Evolutionary conservation across 1,139 yeast species (phyloP).

Genomic region (Pichia sp.): DNA sequence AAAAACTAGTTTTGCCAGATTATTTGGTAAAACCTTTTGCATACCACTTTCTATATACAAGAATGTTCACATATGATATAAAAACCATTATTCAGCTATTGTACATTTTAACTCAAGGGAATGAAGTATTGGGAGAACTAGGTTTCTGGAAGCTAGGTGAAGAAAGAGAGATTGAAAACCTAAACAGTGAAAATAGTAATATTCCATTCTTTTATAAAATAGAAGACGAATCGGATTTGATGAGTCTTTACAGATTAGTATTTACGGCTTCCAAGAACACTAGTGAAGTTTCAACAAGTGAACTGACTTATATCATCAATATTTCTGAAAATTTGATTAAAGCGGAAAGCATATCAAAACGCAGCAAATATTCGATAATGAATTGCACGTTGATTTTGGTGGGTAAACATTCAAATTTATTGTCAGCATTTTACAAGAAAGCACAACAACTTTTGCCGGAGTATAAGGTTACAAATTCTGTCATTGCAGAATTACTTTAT

Average conservation of each 20-base stretch:
- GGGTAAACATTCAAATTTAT: conserved; percentile 16
- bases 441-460: conserved; percentile 11
- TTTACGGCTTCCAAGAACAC: conserved; percentile 6
- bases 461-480: conserved; percentile 12
- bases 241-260: conserved; percentile 7
- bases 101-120: conserved; percentile 8
- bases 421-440: conserved; percentile 16
- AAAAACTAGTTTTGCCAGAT: neutral
- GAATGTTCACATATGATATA: conserved; percentile 6
- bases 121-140: neutral
- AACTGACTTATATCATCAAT: conserved; percentile 11
- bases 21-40: conserved; percentile 7
- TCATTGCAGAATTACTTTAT: conserved; percentile 9
- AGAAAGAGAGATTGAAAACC: neutral
- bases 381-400: conserved; percentile 14
- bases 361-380: conserved; percentile 12
- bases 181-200: neutral
- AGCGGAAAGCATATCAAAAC: neutral
- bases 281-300: conserved; percentile 4
- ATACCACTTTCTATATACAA: conserved; percentile 11
- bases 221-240: neutral
- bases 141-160: conserved; percentile 16
- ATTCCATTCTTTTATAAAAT: neutral
- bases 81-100: conserved; percentile 8
- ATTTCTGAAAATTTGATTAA: conserved; percentile 13